Evolutionary conservation across 176 grass and related monocot genomes (phyloP), one percentile per base, ranked within the genome.

Genomic region (Triticum urartu): DNA sequence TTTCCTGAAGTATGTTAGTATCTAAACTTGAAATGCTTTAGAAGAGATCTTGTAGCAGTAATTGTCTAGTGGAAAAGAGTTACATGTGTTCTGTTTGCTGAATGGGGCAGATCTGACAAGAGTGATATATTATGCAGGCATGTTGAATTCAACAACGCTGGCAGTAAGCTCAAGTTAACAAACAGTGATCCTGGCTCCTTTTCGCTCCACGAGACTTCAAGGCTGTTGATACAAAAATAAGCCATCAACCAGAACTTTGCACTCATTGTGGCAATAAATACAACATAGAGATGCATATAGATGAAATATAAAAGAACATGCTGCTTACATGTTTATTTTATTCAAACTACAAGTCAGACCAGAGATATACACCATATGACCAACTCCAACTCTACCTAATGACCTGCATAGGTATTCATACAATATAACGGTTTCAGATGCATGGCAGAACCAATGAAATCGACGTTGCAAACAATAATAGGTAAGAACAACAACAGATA

Each of bases 291-390:
- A 60, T 67, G 82, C 67, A 72, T 52, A 66, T 26, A 77, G 7
- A 84, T 69, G 71, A 6, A 12, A 84, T 24, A 83, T 69, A 78
- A 69, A 86, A 84, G 81, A 85, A 54, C 60, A 58, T 64, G 59
- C 6, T 88, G 54, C 91, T 94, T 86, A 98, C 93, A 80, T 89
- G 6, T 92, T 91, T 71, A 39, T 79, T 71, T 77, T 82, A 88
- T 80, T 95, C 75, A 82, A 85, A 45, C 86, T 89, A 89, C 96
- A 94, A 80, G 74, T 86, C 81, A 95, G 81, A 65, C 92, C 90
- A n/a, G 90, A 95, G 48, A 98, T 91, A 43, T 92, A 95, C 39
- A 98, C 88, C 81, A 89, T 89, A 89, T 95, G 96, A 56, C 96
- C 96, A 88, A 89, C 71, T 70, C 91, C 88, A 30, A 95, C 81